Percentiles rank a stretch among this genome's conserved stretches.
phyloP scores from a whole-genome alignment of 371 early-diverging fungal species.

The Circinella minor region DNA sequence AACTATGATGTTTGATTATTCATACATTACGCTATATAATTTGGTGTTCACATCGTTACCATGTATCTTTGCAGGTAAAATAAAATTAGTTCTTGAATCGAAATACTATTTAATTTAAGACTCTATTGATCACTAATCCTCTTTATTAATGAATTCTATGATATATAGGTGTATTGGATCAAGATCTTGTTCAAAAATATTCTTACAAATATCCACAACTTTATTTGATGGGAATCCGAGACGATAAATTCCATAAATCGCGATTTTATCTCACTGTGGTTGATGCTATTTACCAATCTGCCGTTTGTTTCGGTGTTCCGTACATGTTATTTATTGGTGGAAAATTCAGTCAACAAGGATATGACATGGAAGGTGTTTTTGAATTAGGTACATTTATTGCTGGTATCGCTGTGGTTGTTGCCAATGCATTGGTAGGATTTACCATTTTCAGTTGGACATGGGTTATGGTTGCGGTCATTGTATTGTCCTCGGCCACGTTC shows the following conservation, averaged over 20 bases:
- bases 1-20: constrained; percentile 82
- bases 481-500: constrained; percentile 56
- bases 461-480: constrained; percentile 65
- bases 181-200: constrained; percentile 81
- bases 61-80: constrained; percentile 60
- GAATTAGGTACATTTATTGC: constrained; percentile 85
- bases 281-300: constrained; percentile 91
- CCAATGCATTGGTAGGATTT: constrained; percentile 83
- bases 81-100: background rate
- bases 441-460: constrained; percentile 87
- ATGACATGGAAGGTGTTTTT: constrained; percentile 66
- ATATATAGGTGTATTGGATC: constrained; percentile 78
- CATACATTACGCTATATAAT: constrained; percentile 79
- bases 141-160: too few relatives aligned
- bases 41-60: constrained; percentile 80
- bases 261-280: constrained; percentile 85
- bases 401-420: constrained; percentile 75
- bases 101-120: too few relatives aligned
- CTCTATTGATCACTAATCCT: too few relatives aligned
- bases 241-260: constrained; percentile 79
- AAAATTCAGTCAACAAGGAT: constrained; percentile 57
- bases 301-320: constrained; percentile 80
- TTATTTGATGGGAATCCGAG: constrained; percentile 86
- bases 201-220: constrained; percentile 85
- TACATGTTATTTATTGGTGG: constrained; percentile 58